Base-by-base conservation (phyloP, 306 rosid genomes). In the Acacia acuminata region DNA sequence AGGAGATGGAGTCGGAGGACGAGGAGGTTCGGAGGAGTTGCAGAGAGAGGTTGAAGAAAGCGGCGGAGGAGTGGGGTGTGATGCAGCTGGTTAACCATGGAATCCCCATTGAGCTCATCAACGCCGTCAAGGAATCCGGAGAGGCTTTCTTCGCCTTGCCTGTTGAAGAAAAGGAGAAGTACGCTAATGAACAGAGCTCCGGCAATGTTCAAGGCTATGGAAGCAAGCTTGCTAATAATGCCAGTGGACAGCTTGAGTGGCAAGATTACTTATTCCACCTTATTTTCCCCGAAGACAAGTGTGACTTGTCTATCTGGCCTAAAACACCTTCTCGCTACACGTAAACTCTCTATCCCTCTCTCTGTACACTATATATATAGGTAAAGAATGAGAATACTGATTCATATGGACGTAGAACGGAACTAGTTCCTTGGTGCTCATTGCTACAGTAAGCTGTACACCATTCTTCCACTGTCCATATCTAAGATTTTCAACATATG, bases 31-130 rank as follows among this genome's bases (percentile, higher is more conserved):
- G 93, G 48, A 73, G 47, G 1, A 86, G 77, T 48, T 92, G 98
- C 71, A 34, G 88, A 7, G 92, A 87, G 77, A 84, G 77, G 70
- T 61, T 94, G 53, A 88, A 84, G 87, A 89, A 82, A 69, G 98
- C 94, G 0, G 97, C 97, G 5, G 7, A 55, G 43, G 95, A 90
- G 1, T 94, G 98, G 98, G 98, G 97, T 9, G 98, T 92, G 50
- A 90, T 92, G 98, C 79, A 89, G 53, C 69, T 94, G 5, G 92
- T 92, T n/a, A 94, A 94, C 86, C 98, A 94, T 16, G 95, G 98
- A 17, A 86, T 94, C 66, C 64, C 94, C 0, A 71, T 84, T 9
- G 94, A 94, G 17, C 82, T 94, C 0, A 25, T 92, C 9, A 42
- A 87, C 0, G 22, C 88, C 0, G 68, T 94, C 1, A 92, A 78